phyloP scores from a whole-genome alignment of 495 filamentous ascomycete genomes.

The Apodospora peruviana region DNA sequence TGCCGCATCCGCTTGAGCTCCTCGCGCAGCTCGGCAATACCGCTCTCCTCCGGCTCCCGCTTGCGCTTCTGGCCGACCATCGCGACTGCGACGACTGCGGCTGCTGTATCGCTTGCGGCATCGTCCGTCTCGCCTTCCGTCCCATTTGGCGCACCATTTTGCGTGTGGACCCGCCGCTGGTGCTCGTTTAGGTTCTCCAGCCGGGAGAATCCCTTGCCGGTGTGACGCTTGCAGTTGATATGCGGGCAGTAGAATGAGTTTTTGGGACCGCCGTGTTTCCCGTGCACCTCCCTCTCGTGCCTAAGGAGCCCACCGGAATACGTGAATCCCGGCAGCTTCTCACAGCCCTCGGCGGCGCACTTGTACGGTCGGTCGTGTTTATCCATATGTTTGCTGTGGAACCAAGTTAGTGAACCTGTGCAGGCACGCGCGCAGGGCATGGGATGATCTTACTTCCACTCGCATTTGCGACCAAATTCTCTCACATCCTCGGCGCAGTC shows the following conservation, averaged over 20 bases:
- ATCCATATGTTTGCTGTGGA: constrained; percentile 84
- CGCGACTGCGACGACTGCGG: background rate
- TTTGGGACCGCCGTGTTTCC: constrained; percentile 76
- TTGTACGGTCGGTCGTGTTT: constrained; percentile 92
- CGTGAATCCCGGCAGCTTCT: constrained; percentile 87
- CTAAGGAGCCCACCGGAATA: constrained; percentile 83
- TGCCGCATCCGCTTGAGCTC: constrained; percentile 32
- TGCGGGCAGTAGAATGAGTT: constrained; percentile 73
- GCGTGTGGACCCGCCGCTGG: constrained; percentile 68
- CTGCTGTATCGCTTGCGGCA: constrained; percentile 22
- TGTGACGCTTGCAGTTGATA: constrained; percentile 72
- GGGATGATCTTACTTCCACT: constrained; percentile 72
- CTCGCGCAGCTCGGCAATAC: constrained; percentile 28
- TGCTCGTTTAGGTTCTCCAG: constrained; percentile 89
- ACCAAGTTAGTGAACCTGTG: constrained; percentile 3
- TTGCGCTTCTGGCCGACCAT: constrained; percentile 35
- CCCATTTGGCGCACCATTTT: constrained; percentile 18
- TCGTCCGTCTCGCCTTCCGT: constrained; percentile 25
- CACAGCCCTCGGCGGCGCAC: constrained; percentile 68
- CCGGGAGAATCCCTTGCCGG: constrained; percentile 72
- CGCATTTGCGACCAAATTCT: constrained; percentile 75
- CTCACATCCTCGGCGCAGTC: constrained; percentile 52
- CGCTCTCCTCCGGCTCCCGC: constrained; percentile 18
- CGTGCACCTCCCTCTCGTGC: constrained; percentile 88
- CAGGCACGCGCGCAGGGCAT: background rate